Percentiles rank a stretch among this genome's conserved stretches.
phyloP scores from a whole-genome alignment of 208 protist genomes.

The Acanthamoeba lugdunensis region DNA sequence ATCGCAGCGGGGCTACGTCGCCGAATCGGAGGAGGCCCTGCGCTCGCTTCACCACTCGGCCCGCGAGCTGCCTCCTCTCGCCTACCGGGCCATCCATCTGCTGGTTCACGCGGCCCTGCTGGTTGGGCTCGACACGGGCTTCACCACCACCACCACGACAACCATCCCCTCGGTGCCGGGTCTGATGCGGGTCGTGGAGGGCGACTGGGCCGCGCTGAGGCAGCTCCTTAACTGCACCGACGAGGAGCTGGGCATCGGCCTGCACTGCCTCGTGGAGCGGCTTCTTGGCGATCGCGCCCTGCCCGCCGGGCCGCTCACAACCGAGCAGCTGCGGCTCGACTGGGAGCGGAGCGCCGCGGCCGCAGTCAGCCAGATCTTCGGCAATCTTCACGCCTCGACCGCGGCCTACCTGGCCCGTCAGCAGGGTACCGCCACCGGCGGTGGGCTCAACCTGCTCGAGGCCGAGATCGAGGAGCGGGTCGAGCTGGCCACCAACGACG shows the following conservation, averaged over 20 bases:
- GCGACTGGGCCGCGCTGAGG: constrained; percentile 4
- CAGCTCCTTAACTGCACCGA: constrained; percentile 29
- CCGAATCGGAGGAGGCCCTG: constrained; percentile 13
- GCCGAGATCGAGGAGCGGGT: constrained; percentile 21
- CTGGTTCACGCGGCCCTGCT: constrained; percentile 1
- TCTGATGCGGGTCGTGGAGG: not conserved
- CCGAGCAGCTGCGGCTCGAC: not conserved
- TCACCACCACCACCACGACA: not conserved
- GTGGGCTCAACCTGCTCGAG: constrained; percentile 9
- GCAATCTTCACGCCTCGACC: constrained; percentile 1
- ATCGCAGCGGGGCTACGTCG: not conserved
- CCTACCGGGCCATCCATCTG: constrained; percentile 5
- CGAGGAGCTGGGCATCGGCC: constrained; percentile 3
- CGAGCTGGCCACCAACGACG: not conserved
- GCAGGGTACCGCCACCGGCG: not conserved
- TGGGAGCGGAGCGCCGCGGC: not conserved
- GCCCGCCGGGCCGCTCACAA: not conserved
- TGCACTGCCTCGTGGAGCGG: not conserved
- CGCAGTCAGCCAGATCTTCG: not conserved
- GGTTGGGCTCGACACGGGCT: not conserved
- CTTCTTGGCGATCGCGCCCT: not conserved
- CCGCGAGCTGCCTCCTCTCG: not conserved
- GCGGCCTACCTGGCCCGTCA: not conserved
- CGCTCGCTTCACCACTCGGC: not conserved
- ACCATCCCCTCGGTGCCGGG: not conserved